Conservation (phyloP, 2,329 filamentous ascomycete genomes). For the Tolypocladium album region DNA sequence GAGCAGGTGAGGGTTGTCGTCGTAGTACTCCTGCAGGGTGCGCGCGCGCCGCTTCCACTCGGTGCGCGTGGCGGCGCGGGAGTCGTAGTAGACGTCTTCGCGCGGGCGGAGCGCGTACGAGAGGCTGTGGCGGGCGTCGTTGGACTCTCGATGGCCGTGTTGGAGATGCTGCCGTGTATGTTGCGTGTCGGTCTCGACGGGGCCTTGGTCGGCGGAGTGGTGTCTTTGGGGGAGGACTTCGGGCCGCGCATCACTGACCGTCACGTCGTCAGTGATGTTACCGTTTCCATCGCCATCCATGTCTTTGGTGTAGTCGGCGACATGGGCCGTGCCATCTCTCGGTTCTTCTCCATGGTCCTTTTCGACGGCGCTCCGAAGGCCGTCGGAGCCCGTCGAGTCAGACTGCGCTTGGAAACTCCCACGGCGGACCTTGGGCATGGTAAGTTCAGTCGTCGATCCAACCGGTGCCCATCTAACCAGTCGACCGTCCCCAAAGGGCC, state of each 20-base stretch:
- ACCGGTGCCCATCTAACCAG: neutral
- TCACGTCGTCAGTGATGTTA: neutral
- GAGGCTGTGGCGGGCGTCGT: slow-evolving; percentile 17
- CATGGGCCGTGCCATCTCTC: neutral
- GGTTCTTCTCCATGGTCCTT: neutral
- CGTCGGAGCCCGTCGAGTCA: slow-evolving; percentile 4
- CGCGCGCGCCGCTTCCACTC: slow-evolving; percentile 24
- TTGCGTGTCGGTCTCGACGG: neutral
- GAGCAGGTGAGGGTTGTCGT: slow-evolving; percentile 24
- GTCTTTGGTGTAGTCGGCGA: neutral
- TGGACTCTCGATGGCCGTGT: neutral
- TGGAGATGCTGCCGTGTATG: neutral
- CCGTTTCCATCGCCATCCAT: neutral
- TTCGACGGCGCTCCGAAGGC: neutral
- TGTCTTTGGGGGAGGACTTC: neutral
- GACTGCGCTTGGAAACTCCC: slow-evolving; percentile 13
- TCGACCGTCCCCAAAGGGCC: neutral
- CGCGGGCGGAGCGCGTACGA: slow-evolving; percentile 21
- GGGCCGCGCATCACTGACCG: neutral
- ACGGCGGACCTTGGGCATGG: slow-evolving; percentile 19
- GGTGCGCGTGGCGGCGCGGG: slow-evolving; percentile 21
- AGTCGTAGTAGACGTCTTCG: slow-evolving; percentile 29
- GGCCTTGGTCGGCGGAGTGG: neutral
- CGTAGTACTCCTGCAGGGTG: slow-evolving; percentile 28
- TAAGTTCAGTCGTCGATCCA: neutral